Base-by-base conservation (phyloP, 805 yeast genomes). In the Candida maesae region DNA sequence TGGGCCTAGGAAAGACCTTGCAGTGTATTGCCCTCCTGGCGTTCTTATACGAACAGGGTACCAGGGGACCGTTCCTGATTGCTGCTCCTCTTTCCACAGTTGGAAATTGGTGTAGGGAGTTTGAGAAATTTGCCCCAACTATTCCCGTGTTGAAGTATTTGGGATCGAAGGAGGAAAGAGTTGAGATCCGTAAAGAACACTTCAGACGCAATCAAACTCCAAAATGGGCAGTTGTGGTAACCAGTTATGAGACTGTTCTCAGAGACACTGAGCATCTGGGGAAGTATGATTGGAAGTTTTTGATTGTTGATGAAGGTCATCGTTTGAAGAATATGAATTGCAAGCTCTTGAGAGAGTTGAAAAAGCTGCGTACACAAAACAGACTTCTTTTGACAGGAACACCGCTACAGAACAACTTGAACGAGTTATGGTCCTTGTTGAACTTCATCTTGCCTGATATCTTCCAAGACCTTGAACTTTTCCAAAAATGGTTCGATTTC, bases 241-340 rank as follows among this genome's bases (percentile, higher is more conserved):
- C 96, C 0, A 82, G 93, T 19, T 91, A 88, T 66, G 96, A 91
- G 56, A 71, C 84, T 12, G 72, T 87, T 2, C 74, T 90, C 34
- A 71, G 76, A 36, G 98, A 93, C 56, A 73, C 79, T 33, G 63
- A 65, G 23, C 70, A 63, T 46, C 67, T 89, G 37, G 67, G 73
- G 45, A 59, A 65, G 2, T 63, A 74, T 10, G 63, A 67, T 18
- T 90, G 97, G 96, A 84, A 80, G 45, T 91, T 79, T 57, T 65
- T 91, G 39, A 84, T 90, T 37, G 95, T 91, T 15, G 99, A 91
- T 61, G 99, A 91, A 63, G 99, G 98, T 6, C 99, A 91, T 61
- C 69, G 99, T 29, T 68, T 91, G 51, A 93, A 91, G 56, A 91
- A 91, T 59, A 73, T 81, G 48, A 79, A 90, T 52, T 86, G 95